These are phyloP conservation scores for Panicum hallii DNA, from an alignment of 202 grass and related monocot genomes.

Conservation along the genomic window DNA sequence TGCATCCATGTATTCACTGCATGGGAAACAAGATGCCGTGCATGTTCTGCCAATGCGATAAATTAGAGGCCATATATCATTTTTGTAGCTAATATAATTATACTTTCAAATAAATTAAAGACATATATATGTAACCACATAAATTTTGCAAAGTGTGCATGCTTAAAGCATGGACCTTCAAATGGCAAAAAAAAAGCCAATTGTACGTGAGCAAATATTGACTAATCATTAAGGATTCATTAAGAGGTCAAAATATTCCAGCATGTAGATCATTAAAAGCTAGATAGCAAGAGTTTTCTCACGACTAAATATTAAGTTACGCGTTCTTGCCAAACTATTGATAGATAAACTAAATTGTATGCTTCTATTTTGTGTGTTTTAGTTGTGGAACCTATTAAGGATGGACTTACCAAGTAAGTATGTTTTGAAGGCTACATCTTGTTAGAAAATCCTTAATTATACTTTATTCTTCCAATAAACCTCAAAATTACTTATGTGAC, in stretches of 20 bases:
- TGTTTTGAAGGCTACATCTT: neutral
- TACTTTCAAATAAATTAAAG: neutral
- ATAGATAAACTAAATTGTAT: neutral
- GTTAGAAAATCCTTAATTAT: no score
- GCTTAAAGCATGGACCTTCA: neutral
- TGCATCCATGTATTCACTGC: constrained; percentile 1
- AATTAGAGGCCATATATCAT: neutral
- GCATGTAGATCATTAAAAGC: neutral
- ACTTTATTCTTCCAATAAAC: neutral
- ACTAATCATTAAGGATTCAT: neutral
- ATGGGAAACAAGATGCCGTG: constrained; percentile 35
- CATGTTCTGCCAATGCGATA: neutral
- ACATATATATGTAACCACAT: neutral
- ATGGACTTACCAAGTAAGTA: neutral
- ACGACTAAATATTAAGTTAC: neutral
- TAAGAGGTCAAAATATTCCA: neutral
- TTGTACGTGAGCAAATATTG: neutral
- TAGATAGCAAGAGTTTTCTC: neutral
- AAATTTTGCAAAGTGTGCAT: neutral
- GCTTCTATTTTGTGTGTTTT: neutral
- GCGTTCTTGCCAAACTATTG: neutral
- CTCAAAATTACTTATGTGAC: neutral
- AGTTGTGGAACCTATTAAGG: neutral
- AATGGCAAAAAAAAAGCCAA: neutral
- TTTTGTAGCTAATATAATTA: neutral